Evolutionary conservation across 2,329 filamentous ascomycete species (phyloP).

Genomic region (Colletotrichum cereale): DNA sequence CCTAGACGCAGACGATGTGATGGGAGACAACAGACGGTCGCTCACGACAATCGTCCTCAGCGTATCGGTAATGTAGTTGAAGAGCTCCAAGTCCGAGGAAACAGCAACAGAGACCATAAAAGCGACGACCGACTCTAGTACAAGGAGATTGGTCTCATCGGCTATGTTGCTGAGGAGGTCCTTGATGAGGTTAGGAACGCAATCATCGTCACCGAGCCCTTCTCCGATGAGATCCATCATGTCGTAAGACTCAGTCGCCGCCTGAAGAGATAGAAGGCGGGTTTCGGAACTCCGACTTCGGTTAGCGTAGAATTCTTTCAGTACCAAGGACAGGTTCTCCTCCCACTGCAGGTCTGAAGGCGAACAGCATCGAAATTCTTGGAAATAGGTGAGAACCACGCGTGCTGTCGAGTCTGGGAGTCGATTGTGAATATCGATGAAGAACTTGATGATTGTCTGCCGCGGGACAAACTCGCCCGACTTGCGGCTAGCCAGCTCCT

Average conservation of each 20-base stretch:
- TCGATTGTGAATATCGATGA: slow-evolving; percentile 70
- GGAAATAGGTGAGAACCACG: slow-evolving; percentile 75
- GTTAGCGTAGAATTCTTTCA: slow-evolving; percentile 75
- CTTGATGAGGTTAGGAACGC: slow-evolving; percentile 69
- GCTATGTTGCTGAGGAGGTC: slow-evolving; percentile 72
- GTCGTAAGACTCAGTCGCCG: slow-evolving; percentile 70
- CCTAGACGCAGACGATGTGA: slow-evolving; percentile 48
- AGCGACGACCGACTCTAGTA: slow-evolving; percentile 74
- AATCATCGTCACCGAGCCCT: slow-evolving; percentile 69
- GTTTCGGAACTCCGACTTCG: slow-evolving; percentile 70
- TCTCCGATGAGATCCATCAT: slow-evolving; percentile 67
- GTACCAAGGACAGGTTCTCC: slow-evolving; percentile 69
- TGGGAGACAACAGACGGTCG: slow-evolving; percentile 60
- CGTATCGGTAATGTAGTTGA: slow-evolving; percentile 68
- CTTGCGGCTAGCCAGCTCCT: slow-evolving; percentile 60
- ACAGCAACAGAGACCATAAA: slow-evolving; percentile 75
- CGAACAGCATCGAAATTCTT: slow-evolving; percentile 77
- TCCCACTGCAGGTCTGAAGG: slow-evolving; percentile 79
- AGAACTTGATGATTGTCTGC: slow-evolving; percentile 75
- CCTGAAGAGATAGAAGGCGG: slow-evolving; percentile 71
- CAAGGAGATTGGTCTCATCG: slow-evolving; percentile 72
- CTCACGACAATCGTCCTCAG: slow-evolving; percentile 64
- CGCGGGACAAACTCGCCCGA: slow-evolving; percentile 70
- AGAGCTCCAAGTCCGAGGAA: slow-evolving; percentile 69
- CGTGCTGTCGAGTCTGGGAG: slow-evolving; percentile 75